Percentiles rank a stretch among this genome's conserved stretches.
phyloP scores from a whole-genome alignment of 2,329 filamentous ascomycete species.

The Penicillium sp. region DNA sequence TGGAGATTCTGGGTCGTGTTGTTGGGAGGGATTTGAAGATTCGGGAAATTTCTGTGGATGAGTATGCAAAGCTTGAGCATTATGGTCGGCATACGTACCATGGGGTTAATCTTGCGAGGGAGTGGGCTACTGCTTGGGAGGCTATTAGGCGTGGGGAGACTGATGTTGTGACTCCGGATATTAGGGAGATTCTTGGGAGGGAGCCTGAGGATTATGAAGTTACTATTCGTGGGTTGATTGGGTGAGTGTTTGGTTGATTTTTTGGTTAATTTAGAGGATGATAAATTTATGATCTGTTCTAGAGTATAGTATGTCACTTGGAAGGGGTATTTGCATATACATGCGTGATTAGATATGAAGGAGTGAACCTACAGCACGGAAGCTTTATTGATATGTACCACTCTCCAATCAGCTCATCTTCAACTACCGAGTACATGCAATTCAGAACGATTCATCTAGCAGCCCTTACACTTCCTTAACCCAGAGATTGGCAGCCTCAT shows the following conservation, averaged over 20 bases:
- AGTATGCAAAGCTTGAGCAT: slow-evolving; percentile 40
- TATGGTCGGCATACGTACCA: slow-evolving; percentile 36
- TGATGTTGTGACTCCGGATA: slow-evolving; percentile 38
- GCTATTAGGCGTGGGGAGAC: slow-evolving; percentile 45
- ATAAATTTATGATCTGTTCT: too few relatives aligned
- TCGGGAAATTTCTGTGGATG: slow-evolving; percentile 39
- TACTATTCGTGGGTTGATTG: slow-evolving; percentile 20
- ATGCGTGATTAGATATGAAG: too few relatives aligned
- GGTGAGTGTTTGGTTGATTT: neutral
- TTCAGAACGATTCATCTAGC: too few relatives aligned
- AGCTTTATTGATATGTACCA: too few relatives aligned
- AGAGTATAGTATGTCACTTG: too few relatives aligned
- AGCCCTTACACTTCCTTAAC: too few relatives aligned
- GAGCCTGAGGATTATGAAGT: slow-evolving; percentile 43
- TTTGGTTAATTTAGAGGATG: too few relatives aligned
- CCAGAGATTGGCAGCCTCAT: too few relatives aligned
- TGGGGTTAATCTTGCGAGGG: slow-evolving; percentile 36
- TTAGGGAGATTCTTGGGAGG: slow-evolving; percentile 42
- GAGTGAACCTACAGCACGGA: too few relatives aligned
- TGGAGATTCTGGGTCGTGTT: slow-evolving; percentile 29
- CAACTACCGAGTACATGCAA: too few relatives aligned
- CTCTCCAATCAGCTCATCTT: too few relatives aligned
- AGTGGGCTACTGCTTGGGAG: slow-evolving; percentile 50
- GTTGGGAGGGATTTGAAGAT: slow-evolving; percentile 31
- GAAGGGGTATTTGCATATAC: too few relatives aligned